Evolutionary conservation across 2,329 filamentous ascomycete genomes (phyloP), one percentile per base, ranked within the genome.

Genomic region (Diaporthe citriasiana): DNA sequence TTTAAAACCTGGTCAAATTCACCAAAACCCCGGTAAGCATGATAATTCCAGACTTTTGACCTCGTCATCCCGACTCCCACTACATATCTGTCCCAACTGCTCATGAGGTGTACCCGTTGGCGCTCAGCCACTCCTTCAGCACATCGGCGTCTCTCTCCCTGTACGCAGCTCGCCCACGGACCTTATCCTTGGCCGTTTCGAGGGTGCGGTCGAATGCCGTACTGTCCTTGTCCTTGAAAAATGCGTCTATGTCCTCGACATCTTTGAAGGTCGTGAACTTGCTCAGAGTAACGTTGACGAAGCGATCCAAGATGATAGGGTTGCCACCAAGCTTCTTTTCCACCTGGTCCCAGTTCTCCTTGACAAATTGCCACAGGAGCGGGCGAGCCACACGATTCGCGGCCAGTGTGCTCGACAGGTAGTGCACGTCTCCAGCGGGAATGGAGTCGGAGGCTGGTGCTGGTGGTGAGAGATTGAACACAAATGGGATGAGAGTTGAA

Each of bases 161-260:
- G 86, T 98, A 99, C 53, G 91, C 91, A 6, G 95, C 95, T 79
- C 95, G 93, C 15, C 93, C 94, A 55, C 92, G 90, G 77, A 98
- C 94, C 76, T 93, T 95, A 82, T 98, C 97, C 82, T 92, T 92
- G 76, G 96, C 93, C 77, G 97, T 94, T 77, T 93, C 92, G 69
- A 99, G 85, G 5, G 94, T 95, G 72, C 97, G 92, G 82, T 97
- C 94, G 83, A 95, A 98, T 65, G 92, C 93, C 79, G 91, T 91
- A 25, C 93, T 96, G 80, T 98, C 94, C 87, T 96, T 97, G 79
- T 90, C 89, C 78, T 90, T 88, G 87, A 98, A 99, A 88, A 99
- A 99, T 3, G 85, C 82, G 66, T 92, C 88, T 79, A 99, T 97
- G 71, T 98, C 95, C 77, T 91, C 87, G 76, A 94, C 89, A 22